These are phyloP conservation scores for Dendrothele bispora DNA, from an alignment of 768 basidiomycete genomes.

Conservation along the genomic window DNA sequence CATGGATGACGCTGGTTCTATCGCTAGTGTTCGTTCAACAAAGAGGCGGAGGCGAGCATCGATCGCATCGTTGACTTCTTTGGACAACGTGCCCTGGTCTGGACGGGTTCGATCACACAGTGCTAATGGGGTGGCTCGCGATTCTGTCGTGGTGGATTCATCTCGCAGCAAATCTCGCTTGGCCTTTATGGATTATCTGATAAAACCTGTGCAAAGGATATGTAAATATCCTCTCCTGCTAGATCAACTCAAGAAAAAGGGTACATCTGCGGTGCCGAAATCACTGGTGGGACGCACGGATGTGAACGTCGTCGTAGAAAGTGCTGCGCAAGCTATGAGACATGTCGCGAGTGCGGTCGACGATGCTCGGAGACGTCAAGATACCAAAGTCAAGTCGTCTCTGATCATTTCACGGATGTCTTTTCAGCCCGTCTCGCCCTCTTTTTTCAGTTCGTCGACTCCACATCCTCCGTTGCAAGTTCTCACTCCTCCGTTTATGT, in stretches of 20 bases:
- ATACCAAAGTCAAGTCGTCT: conserved; percentile 62
- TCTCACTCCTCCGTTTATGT: conserved; percentile 57
- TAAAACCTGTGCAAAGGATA: conserved; percentile 95
- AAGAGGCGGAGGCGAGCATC: conserved; percentile 34
- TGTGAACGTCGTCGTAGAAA: conserved; percentile 44
- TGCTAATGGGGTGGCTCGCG: conserved; percentile 31
- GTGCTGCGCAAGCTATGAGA: conserved; percentile 71
- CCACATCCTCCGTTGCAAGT: conserved; percentile 29
- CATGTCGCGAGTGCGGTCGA: conserved; percentile 77
- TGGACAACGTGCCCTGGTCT: conserved; percentile 44
- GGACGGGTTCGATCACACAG: conserved; percentile 33
- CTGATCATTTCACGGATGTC: conserved; percentile 69
- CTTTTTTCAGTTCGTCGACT: conserved; percentile 10
- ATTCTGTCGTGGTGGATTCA: conserved; percentile 22
- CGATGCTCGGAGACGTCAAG: conserved; percentile 71
- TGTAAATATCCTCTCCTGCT: conserved; percentile 94
- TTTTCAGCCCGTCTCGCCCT: conserved; percentile 30
- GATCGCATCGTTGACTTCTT: conserved; percentile 52
- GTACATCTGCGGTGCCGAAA: conserved; percentile 9
- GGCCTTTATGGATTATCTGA: conserved; percentile 83
- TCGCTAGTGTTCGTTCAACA: neutral
- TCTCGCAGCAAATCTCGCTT: conserved; percentile 38
- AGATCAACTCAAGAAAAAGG: conserved; percentile 52
- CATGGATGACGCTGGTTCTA: conserved; percentile 6
- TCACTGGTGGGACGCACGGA: conserved; percentile 23